Evolutionary conservation across 768 basidiomycete genomes (phyloP).

Genomic region (Boletus patriciae): DNA sequence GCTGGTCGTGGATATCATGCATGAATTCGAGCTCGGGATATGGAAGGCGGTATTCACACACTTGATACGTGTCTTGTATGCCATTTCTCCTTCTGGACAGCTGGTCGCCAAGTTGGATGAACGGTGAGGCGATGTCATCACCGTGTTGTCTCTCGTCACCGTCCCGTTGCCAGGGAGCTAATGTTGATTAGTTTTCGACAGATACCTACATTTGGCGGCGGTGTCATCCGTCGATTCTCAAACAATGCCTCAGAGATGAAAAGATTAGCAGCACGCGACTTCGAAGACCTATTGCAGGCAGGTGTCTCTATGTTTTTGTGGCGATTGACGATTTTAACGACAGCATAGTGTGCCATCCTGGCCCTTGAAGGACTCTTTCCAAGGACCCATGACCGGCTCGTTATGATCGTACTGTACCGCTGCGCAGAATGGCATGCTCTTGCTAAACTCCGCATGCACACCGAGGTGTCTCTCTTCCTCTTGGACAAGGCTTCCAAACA

Average conservation of each 20-base stretch:
- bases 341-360: conserved; percentile 31
- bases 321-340: background rate
- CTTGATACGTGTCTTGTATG: conserved; percentile 32
- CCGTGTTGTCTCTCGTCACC: background rate
- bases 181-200: conserved; percentile 6
- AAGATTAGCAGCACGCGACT: conserved; percentile 24
- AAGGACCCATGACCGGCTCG: conserved; percentile 18
- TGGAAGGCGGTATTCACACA: conserved; percentile 40
- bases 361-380: conserved; percentile 41
- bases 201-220: conserved; percentile 26
- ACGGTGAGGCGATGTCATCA: conserved; percentile 11
- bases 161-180: background rate
- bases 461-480: conserved; percentile 13
- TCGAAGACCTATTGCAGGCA: conserved; percentile 29
- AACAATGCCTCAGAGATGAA: conserved; percentile 25
- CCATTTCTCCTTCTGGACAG: background rate
- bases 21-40: conserved; percentile 41
- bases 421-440: conserved; percentile 37
- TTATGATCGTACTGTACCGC: conserved; percentile 27
- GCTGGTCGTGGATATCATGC: conserved; percentile 38
- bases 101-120: conserved; percentile 23
- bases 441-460: conserved; percentile 11
- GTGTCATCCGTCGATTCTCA: conserved; percentile 20
- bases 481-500: conserved; percentile 17
- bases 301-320: background rate